Conservation (phyloP, 1,284 basidiomycete species). For the Ceratobasidium sp. region DNA sequence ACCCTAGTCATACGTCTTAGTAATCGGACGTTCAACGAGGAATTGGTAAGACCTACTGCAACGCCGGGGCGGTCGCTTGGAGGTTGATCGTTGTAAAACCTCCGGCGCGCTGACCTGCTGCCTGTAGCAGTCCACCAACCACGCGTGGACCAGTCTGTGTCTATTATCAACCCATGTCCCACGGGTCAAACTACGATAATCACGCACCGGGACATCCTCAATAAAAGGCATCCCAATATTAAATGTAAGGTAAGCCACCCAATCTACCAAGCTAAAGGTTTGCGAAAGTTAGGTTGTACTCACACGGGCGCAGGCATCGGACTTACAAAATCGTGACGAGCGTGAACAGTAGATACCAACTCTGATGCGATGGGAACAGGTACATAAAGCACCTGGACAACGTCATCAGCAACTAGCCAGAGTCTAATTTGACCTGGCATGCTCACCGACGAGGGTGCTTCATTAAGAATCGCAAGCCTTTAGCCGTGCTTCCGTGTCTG, state of each 20-base stretch:
- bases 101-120: conserved; percentile 34
- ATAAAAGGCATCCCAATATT: conserved; percentile 32
- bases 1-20: conserved; percentile 3
- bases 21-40: background rate
- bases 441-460: conserved; percentile 39
- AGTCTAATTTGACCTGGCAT: background rate
- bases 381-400: conserved; percentile 34
- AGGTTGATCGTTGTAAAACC: conserved; percentile 43
- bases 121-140: conserved; percentile 32
- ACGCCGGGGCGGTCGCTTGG: conserved; percentile 31
- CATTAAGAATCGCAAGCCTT: conserved; percentile 23
- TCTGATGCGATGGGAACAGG: conserved; percentile 38
- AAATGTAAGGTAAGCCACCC: conserved; percentile 39
- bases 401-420: background rate
- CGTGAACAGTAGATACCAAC: conserved; percentile 38
- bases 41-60: conserved; percentile 23
- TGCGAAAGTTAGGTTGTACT: background rate
- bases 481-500: background rate
- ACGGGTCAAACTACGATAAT: background rate
- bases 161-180: no score
- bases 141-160: conserved; percentile 29
- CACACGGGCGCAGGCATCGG: background rate
- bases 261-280: conserved; percentile 31
- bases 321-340: conserved; percentile 33
- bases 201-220: conserved; percentile 23